Base-by-base conservation (phyloP, 73 alveolate species). In the Paramecium biaurelia region DNA sequence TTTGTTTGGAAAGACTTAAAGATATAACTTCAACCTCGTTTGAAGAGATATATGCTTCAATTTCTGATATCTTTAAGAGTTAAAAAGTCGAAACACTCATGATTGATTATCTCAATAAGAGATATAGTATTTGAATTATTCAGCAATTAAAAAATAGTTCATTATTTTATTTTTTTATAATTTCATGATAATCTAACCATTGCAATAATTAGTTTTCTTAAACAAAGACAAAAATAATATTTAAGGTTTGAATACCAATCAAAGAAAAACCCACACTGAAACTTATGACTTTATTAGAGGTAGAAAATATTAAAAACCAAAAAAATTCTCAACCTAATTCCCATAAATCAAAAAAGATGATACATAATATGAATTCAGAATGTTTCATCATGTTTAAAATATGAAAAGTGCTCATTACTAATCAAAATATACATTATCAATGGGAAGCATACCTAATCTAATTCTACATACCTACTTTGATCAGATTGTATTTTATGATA, bases 351-450 rank as follows among this genome's bases (percentile, higher is more conserved):
- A 26, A 63, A 63, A 63, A 14, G 84, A 63, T 32, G 45, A 63
- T 63, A 63, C 49, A 11, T 14, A 23, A 30, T 63, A 11, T 63
- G 49, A 63, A 24, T 63, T 63, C 26, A 63, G 10, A 63, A n/a
- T 32, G 34, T 74, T 74, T 74, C 87, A 74, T 18, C 37, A 74
- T 10, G 87, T 74, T 21, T 9, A 34, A 37, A 24, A 79, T 41
- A 79, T 47, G 70, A 79, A 34, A 18, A 42, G 56, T 23, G 70
- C 90, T 41, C 90, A 79, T 35, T 79, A 42, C 53, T 12, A 79
- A 79, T 79, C 90, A 4, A 79, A 79, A 42, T 79, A 79, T 47
- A 79, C 90, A 4, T 23, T 79, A 4, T 32, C 47, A 0, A 79
- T 43, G 74, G 76, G 76, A 24, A 24, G 26, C 26, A 42, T 79